These are phyloP conservation scores for Penicillium rolfsii DNA, from an alignment of 2,329 filamentous ascomycete genomes.

Conservation along the genomic window DNA sequence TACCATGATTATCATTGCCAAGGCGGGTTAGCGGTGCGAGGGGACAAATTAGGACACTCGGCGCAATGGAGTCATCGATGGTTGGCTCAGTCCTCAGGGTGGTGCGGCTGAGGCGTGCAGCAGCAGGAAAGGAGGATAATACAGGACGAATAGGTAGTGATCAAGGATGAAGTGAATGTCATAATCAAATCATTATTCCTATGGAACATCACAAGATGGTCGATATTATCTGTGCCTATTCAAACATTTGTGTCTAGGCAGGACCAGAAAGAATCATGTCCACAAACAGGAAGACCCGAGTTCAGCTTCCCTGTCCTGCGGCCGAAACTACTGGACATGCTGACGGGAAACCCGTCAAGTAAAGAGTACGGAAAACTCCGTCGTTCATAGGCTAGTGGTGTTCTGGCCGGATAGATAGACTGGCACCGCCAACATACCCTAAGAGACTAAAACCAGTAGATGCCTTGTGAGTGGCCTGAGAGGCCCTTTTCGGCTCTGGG, in stretches of 20 bases:
- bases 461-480: not conserved
- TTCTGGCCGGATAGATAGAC: not conserved
- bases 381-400: not conserved
- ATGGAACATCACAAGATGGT: not conserved
- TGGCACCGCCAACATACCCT: too few species aligned
- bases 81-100: not conserved
- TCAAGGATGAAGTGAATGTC: not conserved
- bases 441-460: too few species aligned
- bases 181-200: not conserved
- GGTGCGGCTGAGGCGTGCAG: constrained; percentile 17
- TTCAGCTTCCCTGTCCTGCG: not conserved
- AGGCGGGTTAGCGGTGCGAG: constrained; percentile 9
- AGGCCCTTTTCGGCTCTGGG: not conserved
- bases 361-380: not conserved
- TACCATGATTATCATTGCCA: constrained; percentile 1
- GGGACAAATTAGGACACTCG: not conserved
- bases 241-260: not conserved
- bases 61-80: not conserved
- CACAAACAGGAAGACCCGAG: constrained; percentile 1
- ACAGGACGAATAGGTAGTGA: not conserved
- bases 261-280: not conserved
- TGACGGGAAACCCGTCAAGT: not conserved
- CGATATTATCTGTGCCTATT: not conserved
- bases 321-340: not conserved
- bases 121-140: not conserved